Base-by-base conservation (phyloP, 2,329 filamentous ascomycete genomes). In the Colletotrichum sp. region DNA sequence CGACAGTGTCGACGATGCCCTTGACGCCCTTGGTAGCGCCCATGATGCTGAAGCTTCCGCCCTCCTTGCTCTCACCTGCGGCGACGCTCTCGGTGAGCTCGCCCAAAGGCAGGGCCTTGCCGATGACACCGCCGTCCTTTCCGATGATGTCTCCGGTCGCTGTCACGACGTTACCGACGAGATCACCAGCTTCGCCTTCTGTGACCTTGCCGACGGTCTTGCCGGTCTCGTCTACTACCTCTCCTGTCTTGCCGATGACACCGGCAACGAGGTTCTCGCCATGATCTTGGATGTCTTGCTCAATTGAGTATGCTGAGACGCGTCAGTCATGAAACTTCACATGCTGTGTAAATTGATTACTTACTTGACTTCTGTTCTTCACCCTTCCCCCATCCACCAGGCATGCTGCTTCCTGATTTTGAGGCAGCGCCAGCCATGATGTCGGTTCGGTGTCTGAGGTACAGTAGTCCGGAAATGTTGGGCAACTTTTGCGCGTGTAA, bases 201-300 rank as follows among this genome's bases (percentile, higher is more conserved):
- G 81, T 80, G 70, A 88, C 80, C 73, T 80, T 85, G 68, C 86
- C 86, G 55, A 88, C 78, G 11, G 80, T 81, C 66, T 86, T 86
- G 66, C 85, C 86, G 13, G 83, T 77, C 13, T 84, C 79, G 70
- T 88, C 85, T 47, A 88, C 79, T 21, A 87, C 84, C 18, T 87
- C 85, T 18, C 87, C 86, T 27, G 80, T 77, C 73, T 86, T 84
- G 78, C 84, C 85, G 66, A 88, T 86, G 63, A 84, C 80, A 43
- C 84, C 83, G 21, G 83, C 84, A 59, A 82, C 82, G 15, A 86
- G 83, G 66, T 83, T 78, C 34, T 83, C 82, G 55, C 57, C 77
- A 66, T 54, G 82, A 80, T 73, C 79, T 27, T 74, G 54, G 13
- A 72, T 70, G 13, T 76, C 74, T 43, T 59, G 61, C 38, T 76